phyloP scores from a whole-genome alignment of 2,329 filamentous ascomycete species.

The Ceratocystis huliohia region DNA sequence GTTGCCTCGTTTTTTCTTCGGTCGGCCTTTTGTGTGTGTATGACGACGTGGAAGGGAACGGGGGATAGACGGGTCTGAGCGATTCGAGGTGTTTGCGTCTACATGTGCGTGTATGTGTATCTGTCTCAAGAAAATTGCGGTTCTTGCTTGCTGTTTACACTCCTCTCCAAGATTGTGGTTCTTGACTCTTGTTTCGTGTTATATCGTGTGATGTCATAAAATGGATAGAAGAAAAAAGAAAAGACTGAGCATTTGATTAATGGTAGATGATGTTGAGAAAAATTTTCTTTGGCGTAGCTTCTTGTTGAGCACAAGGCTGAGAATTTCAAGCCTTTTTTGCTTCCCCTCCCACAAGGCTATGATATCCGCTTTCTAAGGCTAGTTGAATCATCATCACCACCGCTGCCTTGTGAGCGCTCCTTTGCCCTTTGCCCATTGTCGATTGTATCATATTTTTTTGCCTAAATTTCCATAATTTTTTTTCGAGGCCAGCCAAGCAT shows the following conservation, averaged over 20 bases:
- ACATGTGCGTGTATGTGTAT: not conserved
- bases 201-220: not conserved
- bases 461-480: not conserved
- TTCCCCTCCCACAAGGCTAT: not conserved
- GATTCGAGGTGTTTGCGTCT: not conserved
- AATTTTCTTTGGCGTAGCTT: not conserved
- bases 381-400: not conserved
- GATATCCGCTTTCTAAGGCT: not conserved
- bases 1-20: not conserved
- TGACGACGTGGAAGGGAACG: too few species aligned
- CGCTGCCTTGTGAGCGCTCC: not conserved
- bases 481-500: constrained; percentile 3
- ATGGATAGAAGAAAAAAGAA: too few species aligned
- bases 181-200: not conserved
- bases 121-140: not conserved
- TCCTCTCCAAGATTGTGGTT: not conserved
- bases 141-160: not conserved
- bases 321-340: not conserved
- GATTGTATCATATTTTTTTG: too few species aligned
- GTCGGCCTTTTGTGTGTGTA: not conserved
- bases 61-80: not conserved
- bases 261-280: not conserved
- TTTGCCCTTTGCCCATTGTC: too few species aligned
- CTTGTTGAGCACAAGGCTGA: not conserved
- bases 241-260: too few species aligned